Conservation (phyloP, 129 eudicot species). For the Saposhnikovia divaricata region DNA sequence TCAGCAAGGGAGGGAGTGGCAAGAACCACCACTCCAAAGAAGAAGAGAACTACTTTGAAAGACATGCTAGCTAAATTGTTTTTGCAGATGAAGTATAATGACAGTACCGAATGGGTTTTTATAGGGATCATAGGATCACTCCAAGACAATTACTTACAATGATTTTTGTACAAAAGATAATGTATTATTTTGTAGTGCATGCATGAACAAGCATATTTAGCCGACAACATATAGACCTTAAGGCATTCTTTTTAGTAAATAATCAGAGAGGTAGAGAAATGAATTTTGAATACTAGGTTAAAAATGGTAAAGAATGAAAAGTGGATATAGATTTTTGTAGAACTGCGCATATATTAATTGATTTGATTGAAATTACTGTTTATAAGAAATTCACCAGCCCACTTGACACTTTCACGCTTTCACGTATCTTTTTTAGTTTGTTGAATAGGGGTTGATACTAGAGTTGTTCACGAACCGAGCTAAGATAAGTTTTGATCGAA, state of each 20-base stretch:
- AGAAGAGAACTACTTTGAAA: not conserved
- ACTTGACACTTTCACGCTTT: not conserved
- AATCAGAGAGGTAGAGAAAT: not conserved
- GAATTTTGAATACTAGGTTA: not conserved
- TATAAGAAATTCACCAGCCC: not conserved
- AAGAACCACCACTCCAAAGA: slow-evolving; percentile 1
- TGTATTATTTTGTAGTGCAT: not conserved
- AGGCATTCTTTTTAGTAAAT: not conserved
- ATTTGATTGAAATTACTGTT: not conserved
- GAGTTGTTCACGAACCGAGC: no score
- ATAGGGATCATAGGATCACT: not conserved
- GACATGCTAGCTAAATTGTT: not conserved
- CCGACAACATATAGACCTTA: not conserved
- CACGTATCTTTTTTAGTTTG: not conserved
- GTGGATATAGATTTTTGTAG: not conserved
- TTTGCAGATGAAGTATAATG: not conserved
- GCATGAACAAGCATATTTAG: not conserved
- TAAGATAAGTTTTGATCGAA: no score
- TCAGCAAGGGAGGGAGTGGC: slow-evolving; percentile 7
- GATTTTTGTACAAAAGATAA: not conserved
- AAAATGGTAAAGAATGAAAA: not conserved
- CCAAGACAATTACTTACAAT: not conserved
- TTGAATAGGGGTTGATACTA: not conserved
- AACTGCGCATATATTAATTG: not conserved
- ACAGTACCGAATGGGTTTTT: not conserved